A percentile compares a stretch with the other conserved stretches of the same genome.
These are phyloP conservation scores for Chaetomium olivaceum DNA, from an alignment of 2,329 filamentous ascomycete species.

Conservation along the genomic window DNA sequence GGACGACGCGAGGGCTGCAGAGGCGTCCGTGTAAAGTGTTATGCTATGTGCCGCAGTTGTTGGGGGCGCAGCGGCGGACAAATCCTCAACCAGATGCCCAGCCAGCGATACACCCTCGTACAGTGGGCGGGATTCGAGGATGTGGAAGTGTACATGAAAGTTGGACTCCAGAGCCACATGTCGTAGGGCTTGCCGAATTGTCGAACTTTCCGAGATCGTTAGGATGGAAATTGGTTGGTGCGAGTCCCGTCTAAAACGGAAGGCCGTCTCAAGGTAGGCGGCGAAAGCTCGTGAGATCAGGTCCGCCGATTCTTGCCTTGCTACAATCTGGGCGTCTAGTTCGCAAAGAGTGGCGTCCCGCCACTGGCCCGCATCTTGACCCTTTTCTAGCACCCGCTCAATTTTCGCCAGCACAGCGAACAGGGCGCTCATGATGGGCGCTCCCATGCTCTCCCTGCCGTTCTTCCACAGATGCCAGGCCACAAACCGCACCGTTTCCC, in stretches of 20 bases:
- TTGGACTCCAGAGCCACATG: constrained; percentile 41
- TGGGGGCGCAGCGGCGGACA: constrained; percentile 15
- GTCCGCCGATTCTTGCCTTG: constrained; percentile 30
- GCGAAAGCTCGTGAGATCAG: constrained; percentile 38
- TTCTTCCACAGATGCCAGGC: constrained; percentile 67
- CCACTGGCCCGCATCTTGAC: constrained; percentile 28
- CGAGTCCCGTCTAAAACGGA: constrained; percentile 34
- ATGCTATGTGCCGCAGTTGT: constrained; percentile 41
- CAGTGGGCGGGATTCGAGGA: constrained; percentile 67
- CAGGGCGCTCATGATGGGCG: constrained; percentile 56
- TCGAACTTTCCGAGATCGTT: constrained; percentile 64
- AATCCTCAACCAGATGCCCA: constrained; percentile 40
- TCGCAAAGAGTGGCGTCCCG: constrained; percentile 13
- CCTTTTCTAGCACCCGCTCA: constrained; percentile 36
- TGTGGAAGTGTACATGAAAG: constrained; percentile 52
- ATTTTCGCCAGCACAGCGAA: constrained; percentile 48
- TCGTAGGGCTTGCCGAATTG: constrained; percentile 53
- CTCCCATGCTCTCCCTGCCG: constrained; percentile 65
- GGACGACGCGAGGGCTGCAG: constrained; percentile 53
- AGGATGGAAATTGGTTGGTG: constrained; percentile 49
- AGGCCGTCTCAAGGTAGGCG: constrained; percentile 39
- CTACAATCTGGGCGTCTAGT: constrained; percentile 29
- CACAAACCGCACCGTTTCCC: constrained; percentile 54
- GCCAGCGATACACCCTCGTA: constrained; percentile 65
- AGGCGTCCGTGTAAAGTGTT: constrained; percentile 60